Percentiles rank a stretch among this genome's conserved stretches.
Conservation (phyloP, 2,329 filamentous ascomycete species). For the Stachybotrys echinatus region DNA sequence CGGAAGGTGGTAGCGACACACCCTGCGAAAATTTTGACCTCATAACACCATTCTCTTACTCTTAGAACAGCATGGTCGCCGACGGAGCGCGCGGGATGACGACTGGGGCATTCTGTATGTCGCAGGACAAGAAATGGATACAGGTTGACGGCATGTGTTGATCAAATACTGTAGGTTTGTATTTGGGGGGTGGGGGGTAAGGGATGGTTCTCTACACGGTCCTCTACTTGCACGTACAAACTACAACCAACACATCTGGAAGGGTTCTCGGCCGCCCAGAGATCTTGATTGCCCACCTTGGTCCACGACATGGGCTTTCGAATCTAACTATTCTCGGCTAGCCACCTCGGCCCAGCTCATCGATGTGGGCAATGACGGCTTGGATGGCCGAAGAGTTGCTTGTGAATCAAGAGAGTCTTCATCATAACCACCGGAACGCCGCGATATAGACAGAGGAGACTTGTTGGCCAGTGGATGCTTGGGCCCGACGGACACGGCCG, state of each 20-base stretch:
- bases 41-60: background rate
- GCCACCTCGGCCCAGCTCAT: conserved; percentile 37
- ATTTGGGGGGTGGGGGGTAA: no score
- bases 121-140: no score
- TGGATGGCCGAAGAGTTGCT: background rate
- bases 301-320: background rate
- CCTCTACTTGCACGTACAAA: no score
- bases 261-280: no score
- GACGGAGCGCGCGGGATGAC: no score
- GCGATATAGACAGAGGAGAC: background rate
- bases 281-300: no score
- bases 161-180: no score
- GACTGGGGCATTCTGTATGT: no score
- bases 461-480: background rate
- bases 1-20: background rate
- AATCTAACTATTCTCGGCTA: conserved; percentile 12
- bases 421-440: conserved; percentile 12
- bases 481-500: background rate
- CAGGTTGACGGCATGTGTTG: no score
- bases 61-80: no score
- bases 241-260: no score
- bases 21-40: conserved; percentile 1
- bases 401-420: background rate
- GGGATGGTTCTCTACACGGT: no score
- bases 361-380: background rate